phyloP scores from a whole-genome alignment of 2,329 filamentous ascomycete genomes.

The Trichophyton schoenleinii region DNA sequence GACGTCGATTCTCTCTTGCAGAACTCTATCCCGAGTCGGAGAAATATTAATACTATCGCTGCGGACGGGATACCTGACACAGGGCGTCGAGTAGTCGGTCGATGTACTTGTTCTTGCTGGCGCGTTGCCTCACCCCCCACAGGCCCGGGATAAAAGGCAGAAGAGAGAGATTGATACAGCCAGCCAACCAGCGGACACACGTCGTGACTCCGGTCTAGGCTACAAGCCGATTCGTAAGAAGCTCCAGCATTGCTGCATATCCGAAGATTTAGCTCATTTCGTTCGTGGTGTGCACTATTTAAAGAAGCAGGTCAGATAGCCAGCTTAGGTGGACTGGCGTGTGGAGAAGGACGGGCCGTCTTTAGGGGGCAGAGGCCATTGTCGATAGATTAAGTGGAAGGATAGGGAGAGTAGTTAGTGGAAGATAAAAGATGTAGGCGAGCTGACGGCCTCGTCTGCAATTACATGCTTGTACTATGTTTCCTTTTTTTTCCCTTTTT shows the following conservation, averaged over 20 bases:
- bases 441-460: neutral
- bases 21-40: neutral
- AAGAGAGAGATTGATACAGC: no score
- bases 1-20: neutral
- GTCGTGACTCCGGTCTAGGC: no score
- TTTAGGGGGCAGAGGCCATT: neutral
- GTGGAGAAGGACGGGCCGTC: neutral
- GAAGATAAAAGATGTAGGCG: neutral
- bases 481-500: neutral
- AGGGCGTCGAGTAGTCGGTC: neutral
- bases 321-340: neutral
- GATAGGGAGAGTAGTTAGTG: neutral
- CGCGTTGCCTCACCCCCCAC: no score
- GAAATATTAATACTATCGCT: neutral
- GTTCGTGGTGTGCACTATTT: neutral
- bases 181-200: no score
- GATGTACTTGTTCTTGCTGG: no score
- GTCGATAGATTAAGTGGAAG: neutral
- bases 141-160: no score
- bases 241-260: no score
- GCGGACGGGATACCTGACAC: neutral
- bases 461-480: conserved; percentile 1
- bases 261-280: no score
- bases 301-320: neutral
- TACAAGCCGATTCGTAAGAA: no score